Evolutionary conservation across 257 asterid species (phyloP), one percentile per base, ranked within the genome.

Genomic region (Haberlea rhodopensis): DNA sequence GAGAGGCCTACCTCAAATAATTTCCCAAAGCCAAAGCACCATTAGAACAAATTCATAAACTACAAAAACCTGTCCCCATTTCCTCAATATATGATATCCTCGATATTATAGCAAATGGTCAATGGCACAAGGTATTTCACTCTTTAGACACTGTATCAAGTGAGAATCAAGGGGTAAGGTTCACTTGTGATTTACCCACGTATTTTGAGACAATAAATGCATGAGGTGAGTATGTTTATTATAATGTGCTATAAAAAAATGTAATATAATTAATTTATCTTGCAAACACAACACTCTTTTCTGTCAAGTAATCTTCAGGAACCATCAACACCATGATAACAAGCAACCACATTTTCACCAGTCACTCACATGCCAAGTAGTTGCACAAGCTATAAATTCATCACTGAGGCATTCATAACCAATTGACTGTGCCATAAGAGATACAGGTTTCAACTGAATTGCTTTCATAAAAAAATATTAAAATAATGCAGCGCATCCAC

Each of bases 301-400:
- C 54, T 40, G 53, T 57, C 46, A 40, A 0, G 70, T 51, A 23
- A 54, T 26, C 31, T 23, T 21, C 20, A 10, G 56, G 3, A 48
- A 49, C 22, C 54, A 60, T 43, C 46, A 62, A 37, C 18, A 54
- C 34, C 70, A 60, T 22, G 25, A 40, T 55, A 51, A 20, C 54
- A 49, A 27, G 62, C 40, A 34, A 62, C 9, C 15, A 45, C 10
- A 24, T 11, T 16, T 20, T 62, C 55, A 70, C 51, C 66, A 70
- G 62, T 31, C 1, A 26, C 21, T 65, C 24, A 43, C 19, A 51
- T 43, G 67, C 61, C 51, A 48, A 28, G 54, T 45, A 60, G 57
- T 23, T 49, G 27, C 27, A 18, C 57, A 22, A 68, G 59, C 58
- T 52, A 23, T 37, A 63, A 27, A 62, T 65, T 69, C 70, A 72